Conservation (phyloP, 2,329 filamentous ascomycete species). For the Plenodomus lindquistii region DNA sequence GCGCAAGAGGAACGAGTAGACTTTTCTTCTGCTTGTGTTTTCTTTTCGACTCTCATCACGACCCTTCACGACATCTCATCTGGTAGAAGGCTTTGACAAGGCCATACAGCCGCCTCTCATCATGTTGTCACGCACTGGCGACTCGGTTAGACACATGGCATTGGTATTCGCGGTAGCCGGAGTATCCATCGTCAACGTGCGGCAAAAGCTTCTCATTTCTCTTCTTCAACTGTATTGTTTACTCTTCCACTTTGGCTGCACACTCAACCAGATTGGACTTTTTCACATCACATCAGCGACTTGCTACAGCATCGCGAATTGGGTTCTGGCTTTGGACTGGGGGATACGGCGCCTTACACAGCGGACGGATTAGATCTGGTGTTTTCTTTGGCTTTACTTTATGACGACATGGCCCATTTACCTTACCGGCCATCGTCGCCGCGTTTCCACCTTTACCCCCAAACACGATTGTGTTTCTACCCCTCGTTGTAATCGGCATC, state of each 20-base stretch:
- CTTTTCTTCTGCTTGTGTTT: conserved; percentile 14
- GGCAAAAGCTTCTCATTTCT: conserved; percentile 32
- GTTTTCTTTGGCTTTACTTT: conserved; percentile 27
- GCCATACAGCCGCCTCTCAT: conserved; percentile 33
- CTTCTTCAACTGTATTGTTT: conserved; percentile 32
- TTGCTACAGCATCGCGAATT: conserved; percentile 25
- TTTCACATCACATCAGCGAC: conserved; percentile 11
- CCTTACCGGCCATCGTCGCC: conserved; percentile 36
- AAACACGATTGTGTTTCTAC: conserved; percentile 39
- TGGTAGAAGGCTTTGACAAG: conserved; percentile 34
- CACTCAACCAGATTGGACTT: conserved; percentile 22
- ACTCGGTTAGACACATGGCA: conserved; percentile 38
- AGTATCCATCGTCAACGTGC: conserved; percentile 17
- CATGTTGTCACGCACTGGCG: conserved; percentile 38
- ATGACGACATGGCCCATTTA: conserved; percentile 40
- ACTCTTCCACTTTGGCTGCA: conserved; percentile 24
- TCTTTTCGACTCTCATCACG: conserved; percentile 34
- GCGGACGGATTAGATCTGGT: conserved; percentile 32
- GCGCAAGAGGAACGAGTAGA: conserved; percentile 68
- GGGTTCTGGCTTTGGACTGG: conserved; percentile 16
- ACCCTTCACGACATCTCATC: conserved; percentile 41
- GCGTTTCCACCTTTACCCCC: conserved; percentile 19
- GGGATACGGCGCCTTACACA: conserved; percentile 14
- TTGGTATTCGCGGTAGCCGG: conserved; percentile 27
- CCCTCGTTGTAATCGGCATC: conserved; percentile 44